These are phyloP conservation scores for Leptographium galeiforme DNA, from an alignment of 2,329 filamentous ascomycete genomes.

Conservation along the genomic window DNA sequence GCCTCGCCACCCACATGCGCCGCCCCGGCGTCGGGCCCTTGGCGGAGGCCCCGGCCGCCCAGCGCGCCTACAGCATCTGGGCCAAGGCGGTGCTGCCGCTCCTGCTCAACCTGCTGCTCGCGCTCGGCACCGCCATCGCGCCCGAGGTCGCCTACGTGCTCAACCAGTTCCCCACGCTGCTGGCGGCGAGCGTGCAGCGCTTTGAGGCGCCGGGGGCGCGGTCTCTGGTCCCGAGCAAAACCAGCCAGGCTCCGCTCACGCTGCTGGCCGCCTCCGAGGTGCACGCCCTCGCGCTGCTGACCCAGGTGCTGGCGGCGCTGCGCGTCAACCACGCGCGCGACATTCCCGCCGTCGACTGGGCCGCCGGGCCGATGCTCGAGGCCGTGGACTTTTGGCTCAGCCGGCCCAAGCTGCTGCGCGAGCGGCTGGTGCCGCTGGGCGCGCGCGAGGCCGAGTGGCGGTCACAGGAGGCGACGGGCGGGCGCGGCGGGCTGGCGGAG, in stretches of 20 bases:
- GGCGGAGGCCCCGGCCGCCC: constrained; percentile 51
- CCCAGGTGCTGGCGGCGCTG: constrained; percentile 55
- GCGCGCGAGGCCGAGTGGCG: constrained; percentile 57
- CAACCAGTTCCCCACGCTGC: constrained; percentile 73
- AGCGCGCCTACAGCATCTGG: constrained; percentile 82
- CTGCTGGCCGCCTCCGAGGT: constrained; percentile 62
- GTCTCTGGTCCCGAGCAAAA: constrained; percentile 13
- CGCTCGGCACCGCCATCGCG: constrained; percentile 68
- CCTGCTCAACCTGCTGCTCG: constrained; percentile 73
- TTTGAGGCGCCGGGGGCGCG: constrained; percentile 51
- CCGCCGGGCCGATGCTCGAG: constrained; percentile 57
- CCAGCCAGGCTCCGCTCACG: constrained; percentile 33
- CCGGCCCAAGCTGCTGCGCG: constrained; percentile 53
- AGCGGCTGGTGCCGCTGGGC: constrained; percentile 59
- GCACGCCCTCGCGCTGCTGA: constrained; percentile 65
- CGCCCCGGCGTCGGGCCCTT: constrained; percentile 63
- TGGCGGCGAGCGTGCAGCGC: constrained; percentile 56
- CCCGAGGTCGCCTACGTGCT: constrained; percentile 77
- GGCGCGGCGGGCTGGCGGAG: constrained; percentile 30
- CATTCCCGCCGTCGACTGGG: constrained; percentile 63
- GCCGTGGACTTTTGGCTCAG: constrained; percentile 74
- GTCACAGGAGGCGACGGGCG: constrained; percentile 22
- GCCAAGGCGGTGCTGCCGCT: constrained; percentile 75
- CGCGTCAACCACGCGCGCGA: constrained; percentile 54
- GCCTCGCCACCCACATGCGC: constrained; percentile 64